Evolutionary conservation across 192 early-diverging fungal genomes (phyloP), one percentile per base, ranked within the genome.

Genomic region (Chytriomyces sp.): DNA sequence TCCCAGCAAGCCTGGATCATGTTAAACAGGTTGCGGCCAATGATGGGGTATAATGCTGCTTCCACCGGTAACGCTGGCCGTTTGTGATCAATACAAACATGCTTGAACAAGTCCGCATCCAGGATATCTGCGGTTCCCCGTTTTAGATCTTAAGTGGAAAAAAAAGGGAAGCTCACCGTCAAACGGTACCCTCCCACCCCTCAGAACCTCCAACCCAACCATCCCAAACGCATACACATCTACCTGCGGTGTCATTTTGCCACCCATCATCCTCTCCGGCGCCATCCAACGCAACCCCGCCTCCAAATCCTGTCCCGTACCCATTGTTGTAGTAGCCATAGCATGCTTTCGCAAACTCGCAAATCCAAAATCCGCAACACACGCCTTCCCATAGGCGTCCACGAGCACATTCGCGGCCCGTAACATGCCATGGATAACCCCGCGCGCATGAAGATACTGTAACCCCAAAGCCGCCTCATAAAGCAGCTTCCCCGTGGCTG

Each of bases 371-470:
- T 75, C 68, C 3, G 70, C 5, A 26, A 75, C 53, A 25, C 25
- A 34, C n/a, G 70, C 74, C 7, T 28, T 12, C 40, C 74, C 74
- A 32, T 38, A 19, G 30, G 25, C 68, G 64, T 66, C 64, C 0
- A 77, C 28, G 19, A 78, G 17, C 4, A 78, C 54, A 41, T 78
- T 76, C 56, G 56, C 55, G 14, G 38, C 70, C 49, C 69, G 68
- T n/a, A 74, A 36, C 39, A 65, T 59, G 17, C 59, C 70, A 25
- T 69, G 66, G 2, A 77, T n/a, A 32, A 78, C 59, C 17, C 52
- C 39, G 10, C 39, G 33, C n/a, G 36, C 10, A 53, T 78, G 77
- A 14, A 78, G 34, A 41, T 77, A 76, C 39, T 31, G 34, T 66
- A 78, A 54, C 7, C 75, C 77, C 41, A 33, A 31, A 3, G 66